Evolutionary conservation across 441 rosid species (phyloP), one percentile per base, ranked within the genome.

Genomic region (Erysimum pusillum): DNA sequence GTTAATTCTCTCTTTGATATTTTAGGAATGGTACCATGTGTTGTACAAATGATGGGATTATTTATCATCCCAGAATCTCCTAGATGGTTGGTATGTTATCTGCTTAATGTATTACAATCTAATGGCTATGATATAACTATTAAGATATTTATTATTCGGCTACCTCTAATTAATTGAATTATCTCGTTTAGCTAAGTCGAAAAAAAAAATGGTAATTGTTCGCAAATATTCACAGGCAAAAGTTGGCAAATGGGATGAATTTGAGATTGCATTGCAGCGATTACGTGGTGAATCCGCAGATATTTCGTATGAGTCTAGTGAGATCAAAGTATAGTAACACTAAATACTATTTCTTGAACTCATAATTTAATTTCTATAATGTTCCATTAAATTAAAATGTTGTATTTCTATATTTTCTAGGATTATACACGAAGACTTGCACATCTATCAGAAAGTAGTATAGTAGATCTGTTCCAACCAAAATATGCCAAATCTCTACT

Each of bases 11-110:
- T 17, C 36, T 62, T 28, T 48, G 4, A 58, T 45, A 36, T 41
- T 41, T 31, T 76, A 86, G 91, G 87, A 46, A 61, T 67, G 31
- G 15, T 86, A 67, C 91, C 91, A 36, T 85, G 90, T 53, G 52
- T 82, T 15, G 7, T 88, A 32, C 90, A 86, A 71, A 71, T 86
- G 45, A n/a, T 85, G 3, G 87, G 87, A 36, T 42, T 85, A 42
- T 80, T 68, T 79, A 63, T 88, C 76, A 78, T 88, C 66, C 89
- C 88, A 6, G 88, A 88, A 63, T 86, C 91, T 35, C 91, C 91
- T 8, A 82, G 91, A 79, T 88, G 87, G 87, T 77, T 84, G 86
- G 91, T 86, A 74, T 17, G 74, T 80, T 42, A n/a, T 58, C 46
- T 6, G 31, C 51, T 14, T 12, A 63, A 15, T 36, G 9, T 73